Evolutionary conservation across 2,329 filamentous ascomycete genomes (phyloP), one percentile per base, ranked within the genome.

Genomic region (Neofusicoccum parvum): DNA sequence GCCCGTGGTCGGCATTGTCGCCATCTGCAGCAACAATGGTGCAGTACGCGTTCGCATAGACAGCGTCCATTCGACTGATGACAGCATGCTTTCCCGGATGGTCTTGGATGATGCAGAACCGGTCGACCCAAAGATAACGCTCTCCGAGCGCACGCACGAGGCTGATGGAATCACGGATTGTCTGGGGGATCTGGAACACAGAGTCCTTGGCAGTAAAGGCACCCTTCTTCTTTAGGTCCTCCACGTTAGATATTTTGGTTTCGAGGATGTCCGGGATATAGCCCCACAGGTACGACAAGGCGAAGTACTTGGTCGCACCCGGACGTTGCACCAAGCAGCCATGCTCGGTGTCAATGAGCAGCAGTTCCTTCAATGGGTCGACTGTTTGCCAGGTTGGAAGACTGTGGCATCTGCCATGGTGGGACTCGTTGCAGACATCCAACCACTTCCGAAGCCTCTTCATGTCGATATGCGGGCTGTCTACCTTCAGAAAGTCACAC

Each of bases 51-150:
- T 65, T 51, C 15, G 62, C 53, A 27, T 65, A 67, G 20, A 67
- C 43, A 2, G 32, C 3, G 14, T 27, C 62, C 62, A 65, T 66
- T n/a, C 62, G 49, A 11, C 14, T 23, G 32, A 65, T 65, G 10
- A 48, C 43, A 17, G 20, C 2, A 5, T 67, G 10, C 20, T 53
- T 67, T 17, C n/a, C 32, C 27, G 5, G 12, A 23, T 62, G 34
- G 41, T 67, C 62, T 39, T 64, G 62, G 10, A 65, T 41, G n/a
- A 67, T 67, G 48, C 65, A 67, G 9, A 65, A 27, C 23, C 62
- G 41, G 45, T 67, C 65, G 0, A 67, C 65, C 65, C 65, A 67
- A 17, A 67, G 62, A 43, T 54, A 67, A 3, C 46, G 43, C 9
- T 59, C 34, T 1, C 50, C 51, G 12, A 58, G 3, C 11, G 12